Base-by-base conservation (phyloP, 176 grass and related monocot genomes). In the Typha latifolia region DNA sequence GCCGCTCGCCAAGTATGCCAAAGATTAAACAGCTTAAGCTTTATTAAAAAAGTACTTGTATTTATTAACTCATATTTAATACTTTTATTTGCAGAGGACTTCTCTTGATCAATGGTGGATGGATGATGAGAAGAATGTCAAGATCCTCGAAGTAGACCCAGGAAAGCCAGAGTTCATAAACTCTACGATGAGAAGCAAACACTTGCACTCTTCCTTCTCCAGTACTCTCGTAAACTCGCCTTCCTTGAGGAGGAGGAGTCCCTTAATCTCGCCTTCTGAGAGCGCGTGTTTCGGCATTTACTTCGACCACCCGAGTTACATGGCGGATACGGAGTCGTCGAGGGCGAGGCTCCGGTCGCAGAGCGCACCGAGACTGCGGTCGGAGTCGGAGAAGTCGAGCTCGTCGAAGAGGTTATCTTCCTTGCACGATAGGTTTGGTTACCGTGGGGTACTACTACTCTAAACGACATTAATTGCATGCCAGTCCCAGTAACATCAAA, bases 291-390 rank as follows among this genome's bases (percentile, higher is more conserved):
- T 90, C 64, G 86, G 81, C 0, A 86, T 86, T n/a, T 99, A 87
- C 79, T 80, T 83, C 56, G 89, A 90, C 73, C 81, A 83, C 73
- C 94, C 94, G 2, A 99, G 90, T 77, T 99, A 99, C 81, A 99
- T 99, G 94, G 69, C 89, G 2, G 93, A 99, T 77, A 99, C 94
- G 0, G 83, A 99, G 70, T 99, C 94, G 3, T 93, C 90, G 56
- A 87, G 69, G 13, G 89, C 85, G 78, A 99, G 93, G 81, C 78
- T 81, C 18, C 75, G 94, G 3, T 99, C 94, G 11, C 89, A 99
- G 49, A 99, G 94, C 49, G 89, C 89, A 51, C 94, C 94, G 21
- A 99, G 73, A 76, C 83, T 81, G 83, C 61, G 94, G 65, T 86
- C 73, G 6, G 82, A 81, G 59, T 71, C 66, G 62, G 94, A 93